A percentile compares a stretch with the other conserved stretches of the same genome.
These are phyloP conservation scores for Sutorius australiensis DNA, from an alignment of 768 basidiomycete genomes.

Conservation along the genomic window DNA sequence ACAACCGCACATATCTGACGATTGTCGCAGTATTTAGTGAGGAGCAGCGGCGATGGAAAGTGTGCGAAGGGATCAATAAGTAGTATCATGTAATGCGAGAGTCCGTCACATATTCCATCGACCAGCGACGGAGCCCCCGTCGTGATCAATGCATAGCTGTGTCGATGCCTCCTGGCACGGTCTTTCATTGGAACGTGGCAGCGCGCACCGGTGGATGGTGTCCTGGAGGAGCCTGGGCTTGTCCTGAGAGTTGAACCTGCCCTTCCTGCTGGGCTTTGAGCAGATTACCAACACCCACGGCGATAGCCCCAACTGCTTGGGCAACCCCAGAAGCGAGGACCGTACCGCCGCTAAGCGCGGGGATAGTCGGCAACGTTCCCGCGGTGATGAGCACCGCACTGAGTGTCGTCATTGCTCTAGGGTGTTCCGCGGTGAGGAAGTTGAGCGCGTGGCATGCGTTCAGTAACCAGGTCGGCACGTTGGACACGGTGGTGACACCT, in stretches of 20 bases:
- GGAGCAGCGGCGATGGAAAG: slow-evolving; percentile 4
- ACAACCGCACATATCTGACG: slow-evolving; percentile 4
- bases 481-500: slow-evolving; percentile 45
- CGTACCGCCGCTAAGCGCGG: slow-evolving; percentile 67
- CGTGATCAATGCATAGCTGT: slow-evolving; percentile 2
- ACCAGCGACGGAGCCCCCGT: slow-evolving; percentile 19
- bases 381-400: slow-evolving; percentile 78
- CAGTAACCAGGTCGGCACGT: slow-evolving; percentile 72
- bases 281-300: slow-evolving; percentile 64
- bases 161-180: background rate
- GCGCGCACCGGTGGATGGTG: slow-evolving; percentile 29
- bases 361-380: slow-evolving; percentile 69
- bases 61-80: slow-evolving; percentile 18
- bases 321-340: slow-evolving; percentile 69
- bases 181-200: slow-evolving; percentile 28
- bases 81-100: slow-evolving; percentile 8
- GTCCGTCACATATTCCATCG: slow-evolving; percentile 19
- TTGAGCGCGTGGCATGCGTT: slow-evolving; percentile 76
- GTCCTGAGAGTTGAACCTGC: slow-evolving; percentile 28
- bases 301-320: slow-evolving; percentile 76
- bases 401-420: slow-evolving; percentile 67
- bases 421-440: slow-evolving; percentile 70
- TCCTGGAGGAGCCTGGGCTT: slow-evolving; percentile 12
- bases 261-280: slow-evolving; percentile 48
- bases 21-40: slow-evolving; percentile 10